A percentile compares a stretch with the other conserved stretches of the same genome.
phyloP scores from a whole-genome alignment of 257 asterid genomes.

The Solanum habrochaites region DNA sequence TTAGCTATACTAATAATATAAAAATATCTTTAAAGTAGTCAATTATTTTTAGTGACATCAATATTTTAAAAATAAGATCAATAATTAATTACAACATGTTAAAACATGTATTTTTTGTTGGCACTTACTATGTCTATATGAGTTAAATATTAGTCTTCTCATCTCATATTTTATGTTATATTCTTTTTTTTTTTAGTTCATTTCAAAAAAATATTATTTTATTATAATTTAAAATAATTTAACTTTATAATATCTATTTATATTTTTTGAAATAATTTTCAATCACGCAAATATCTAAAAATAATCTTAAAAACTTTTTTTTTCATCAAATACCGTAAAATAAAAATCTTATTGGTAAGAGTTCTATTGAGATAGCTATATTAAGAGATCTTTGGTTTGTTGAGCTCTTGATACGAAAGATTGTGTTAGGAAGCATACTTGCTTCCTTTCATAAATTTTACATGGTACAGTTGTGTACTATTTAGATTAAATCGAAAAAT shows the following conservation, averaged over 20 bases:
- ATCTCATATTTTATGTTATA: too few species aligned
- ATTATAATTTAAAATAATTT: too few species aligned
- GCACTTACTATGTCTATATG: not conserved
- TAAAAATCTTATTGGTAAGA: not conserved
- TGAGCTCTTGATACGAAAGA: not conserved
- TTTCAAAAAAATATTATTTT: too few species aligned
- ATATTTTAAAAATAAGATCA: not conserved
- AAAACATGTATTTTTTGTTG: not conserved
- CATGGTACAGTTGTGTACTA: too few species aligned
- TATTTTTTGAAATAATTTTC: not conserved
- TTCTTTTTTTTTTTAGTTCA: accelerated
- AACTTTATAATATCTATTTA: too few species aligned
- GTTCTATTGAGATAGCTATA: not conserved
- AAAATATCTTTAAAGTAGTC: not conserved
- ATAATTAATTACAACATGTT: too few species aligned
- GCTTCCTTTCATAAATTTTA: not conserved
- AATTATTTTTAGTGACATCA: not conserved
- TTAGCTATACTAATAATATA: not conserved
- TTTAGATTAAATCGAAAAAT: too few species aligned
- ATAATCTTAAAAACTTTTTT: accelerated
- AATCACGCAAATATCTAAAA: too few species aligned
- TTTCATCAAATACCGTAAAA: too few species aligned
- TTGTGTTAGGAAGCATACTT: not conserved
- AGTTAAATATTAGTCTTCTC: not conserved
- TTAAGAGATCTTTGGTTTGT: not conserved